Evolutionary conservation across 2,329 filamentous ascomycete genomes (phyloP), one percentile per base, ranked within the genome.

Genomic region (Didymella exigua): DNA sequence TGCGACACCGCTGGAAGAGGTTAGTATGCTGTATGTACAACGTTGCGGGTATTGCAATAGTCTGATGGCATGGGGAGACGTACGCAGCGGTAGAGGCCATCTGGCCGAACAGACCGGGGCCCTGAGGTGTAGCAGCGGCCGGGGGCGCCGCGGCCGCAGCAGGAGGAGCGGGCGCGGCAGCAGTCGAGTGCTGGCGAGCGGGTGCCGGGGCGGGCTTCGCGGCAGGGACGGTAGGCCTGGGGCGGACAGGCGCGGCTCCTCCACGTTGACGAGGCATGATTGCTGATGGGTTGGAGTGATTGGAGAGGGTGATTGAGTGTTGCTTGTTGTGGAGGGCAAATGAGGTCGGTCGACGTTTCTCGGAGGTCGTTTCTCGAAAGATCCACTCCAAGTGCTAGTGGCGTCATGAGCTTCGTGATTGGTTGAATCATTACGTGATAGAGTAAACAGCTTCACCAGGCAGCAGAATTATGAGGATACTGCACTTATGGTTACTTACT

Each of bases 31-130:
- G 14, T 19, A 9, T 26, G 9, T 14, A 34, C 44, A 21, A 14
- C 26, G 38, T 8, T 26, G 46, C 4, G 16, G 9, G 6, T 18
- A 2, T 23, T 16, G 33, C 33, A 30, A 18, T 1, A 9, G 13
- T 29, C 10, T 19, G 10, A 18, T 10, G 16, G 21, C 33, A 8
- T 10, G 33, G 30, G 29, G 6, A 13, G 16, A 87, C 92, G 81
- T 88, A 98, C 93, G 95, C 95, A 76, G 95, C 95, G 54, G 95
- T 99, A 74, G 88, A 92, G 65, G 95, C 95, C 90, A 99, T 97
- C 83, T 98, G 91, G 56, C 91, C 93, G 67, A 99, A 91, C 10
- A 99, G 83, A 61, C 95, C 93, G 5, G 91, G 88, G 24, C 92
- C 90, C 63, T 88, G 83, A 49, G 81, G 79, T 58, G 78, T 76